Evolutionary conservation across 805 yeast genomes (phyloP).

Genomic region (Kluyveromyces starmeri): DNA sequence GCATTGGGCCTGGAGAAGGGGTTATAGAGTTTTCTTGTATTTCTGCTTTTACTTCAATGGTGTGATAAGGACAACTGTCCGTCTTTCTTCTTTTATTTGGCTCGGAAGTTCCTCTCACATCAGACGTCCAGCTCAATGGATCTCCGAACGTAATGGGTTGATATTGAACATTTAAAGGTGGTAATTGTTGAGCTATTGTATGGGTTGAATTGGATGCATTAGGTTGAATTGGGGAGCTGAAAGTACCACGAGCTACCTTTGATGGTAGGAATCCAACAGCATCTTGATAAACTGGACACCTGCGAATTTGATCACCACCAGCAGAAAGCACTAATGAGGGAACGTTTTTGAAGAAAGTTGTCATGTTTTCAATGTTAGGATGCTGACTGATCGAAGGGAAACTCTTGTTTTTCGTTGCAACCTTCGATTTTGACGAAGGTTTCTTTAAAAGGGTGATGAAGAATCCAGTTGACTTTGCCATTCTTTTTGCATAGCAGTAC

Average conservation of each 20-base stretch:
- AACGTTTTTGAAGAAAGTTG: constrained; percentile 25
- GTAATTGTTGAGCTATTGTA: constrained; percentile 19
- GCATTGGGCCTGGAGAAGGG: background rate
- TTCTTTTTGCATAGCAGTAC: constrained; percentile 62
- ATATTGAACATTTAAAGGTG: constrained; percentile 24
- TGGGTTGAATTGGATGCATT: constrained; percentile 4
- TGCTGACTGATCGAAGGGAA: constrained; percentile 10
- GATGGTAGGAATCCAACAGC: constrained; percentile 27
- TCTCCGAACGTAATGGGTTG: constrained; percentile 24
- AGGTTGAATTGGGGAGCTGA: constrained; percentile 4
- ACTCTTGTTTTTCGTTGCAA: constrained; percentile 2
- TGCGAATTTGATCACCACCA: constrained; percentile 26
- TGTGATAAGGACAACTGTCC: constrained; percentile 1
- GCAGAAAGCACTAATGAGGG: constrained; percentile 27
- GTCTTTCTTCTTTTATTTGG: constrained; percentile 19
- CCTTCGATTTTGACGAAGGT: constrained; percentile 18
- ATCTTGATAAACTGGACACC: constrained; percentile 32
- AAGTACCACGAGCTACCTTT: constrained; percentile 7
- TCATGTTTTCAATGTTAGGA: constrained; percentile 22
- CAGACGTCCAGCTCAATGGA: constrained; percentile 13
- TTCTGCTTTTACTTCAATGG: background rate
- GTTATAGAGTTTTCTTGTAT: background rate
- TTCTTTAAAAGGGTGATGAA: constrained; percentile 33
- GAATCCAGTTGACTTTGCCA: constrained; percentile 46
- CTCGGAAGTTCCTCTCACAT: constrained; percentile 12